A percentile compares a stretch with the other conserved stretches of the same genome.
phyloP scores from a whole-genome alignment of 768 basidiomycete genomes.

The Boletus pseudopeckii region DNA sequence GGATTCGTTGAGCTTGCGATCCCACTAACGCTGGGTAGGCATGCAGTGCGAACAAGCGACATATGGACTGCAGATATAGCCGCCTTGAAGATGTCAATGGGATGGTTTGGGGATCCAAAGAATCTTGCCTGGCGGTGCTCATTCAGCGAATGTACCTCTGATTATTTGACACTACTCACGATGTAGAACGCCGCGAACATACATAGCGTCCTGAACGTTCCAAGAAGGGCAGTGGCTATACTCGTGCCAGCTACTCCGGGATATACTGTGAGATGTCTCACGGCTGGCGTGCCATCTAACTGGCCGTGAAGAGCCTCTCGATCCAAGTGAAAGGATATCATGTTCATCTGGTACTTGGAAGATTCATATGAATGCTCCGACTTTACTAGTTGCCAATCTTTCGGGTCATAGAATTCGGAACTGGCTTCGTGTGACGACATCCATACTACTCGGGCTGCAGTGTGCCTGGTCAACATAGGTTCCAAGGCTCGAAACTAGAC shows the following conservation, averaged over 20 bases:
- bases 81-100: slow-evolving; percentile 58
- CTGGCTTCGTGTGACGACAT: slow-evolving; percentile 68
- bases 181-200: slow-evolving; percentile 62
- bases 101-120: slow-evolving; percentile 64
- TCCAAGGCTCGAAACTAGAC: slow-evolving; percentile 62
- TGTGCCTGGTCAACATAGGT: slow-evolving; percentile 46
- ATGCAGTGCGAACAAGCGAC: slow-evolving; percentile 54
- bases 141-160: slow-evolving; percentile 1
- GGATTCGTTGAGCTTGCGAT: slow-evolving; percentile 3
- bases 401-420: slow-evolving; percentile 49
- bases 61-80: slow-evolving; percentile 66
- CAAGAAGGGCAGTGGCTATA: slow-evolving; percentile 48
- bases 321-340: slow-evolving; percentile 58
- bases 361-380: slow-evolving; percentile 64
- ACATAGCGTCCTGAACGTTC: slow-evolving; percentile 41
- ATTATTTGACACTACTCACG: slow-evolving; percentile 39
- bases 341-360: slow-evolving; percentile 75
- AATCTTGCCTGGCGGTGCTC: slow-evolving; percentile 53
- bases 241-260: slow-evolving; percentile 71
- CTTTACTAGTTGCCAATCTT: slow-evolving; percentile 70
- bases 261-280: slow-evolving; percentile 58
- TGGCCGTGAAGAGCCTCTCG: slow-evolving; percentile 34
- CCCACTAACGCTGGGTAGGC: slow-evolving; percentile 37
- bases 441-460: slow-evolving; percentile 65
- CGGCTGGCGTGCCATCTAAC: slow-evolving; percentile 8